Percentiles rank a stretch among this genome's conserved stretches.
phyloP scores from a whole-genome alignment of 2,329 filamentous ascomycete genomes.

The Periconia sp. region DNA sequence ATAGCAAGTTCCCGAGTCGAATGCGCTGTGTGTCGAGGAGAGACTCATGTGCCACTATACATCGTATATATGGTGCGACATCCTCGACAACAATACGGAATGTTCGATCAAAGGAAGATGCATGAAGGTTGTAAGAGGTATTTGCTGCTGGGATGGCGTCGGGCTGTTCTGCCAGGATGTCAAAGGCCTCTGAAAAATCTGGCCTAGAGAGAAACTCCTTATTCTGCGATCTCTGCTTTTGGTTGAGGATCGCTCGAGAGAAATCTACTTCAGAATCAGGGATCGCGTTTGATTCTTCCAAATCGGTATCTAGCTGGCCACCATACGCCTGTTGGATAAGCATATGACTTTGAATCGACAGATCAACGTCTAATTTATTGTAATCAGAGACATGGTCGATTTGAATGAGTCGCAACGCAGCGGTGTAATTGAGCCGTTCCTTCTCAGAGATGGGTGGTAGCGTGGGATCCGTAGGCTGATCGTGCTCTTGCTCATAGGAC shows the following conservation, averaged over 20 bases:
- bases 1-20: conserved; percentile 63
- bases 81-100: conserved; percentile 69
- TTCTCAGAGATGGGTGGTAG: conserved; percentile 60
- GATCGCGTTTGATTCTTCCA: background rate
- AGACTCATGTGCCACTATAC: conserved; percentile 77
- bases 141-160: conserved; percentile 30
- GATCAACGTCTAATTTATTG: conserved; percentile 38
- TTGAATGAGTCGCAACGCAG: conserved; percentile 57
- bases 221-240: conserved; percentile 18
- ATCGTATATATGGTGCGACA: conserved; percentile 85
- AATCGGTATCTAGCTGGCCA: background rate
- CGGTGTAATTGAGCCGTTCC: conserved; percentile 56
- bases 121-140: conserved; percentile 54
- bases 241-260: conserved; percentile 32
- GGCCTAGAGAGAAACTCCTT: conserved; percentile 31
- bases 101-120: conserved; percentile 77
- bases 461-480: conserved; percentile 64
- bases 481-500: conserved; percentile 21
- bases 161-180: conserved; percentile 49
- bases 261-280: conserved; percentile 18
- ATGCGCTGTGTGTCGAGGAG: conserved; percentile 68
- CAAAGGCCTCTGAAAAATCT: conserved; percentile 53
- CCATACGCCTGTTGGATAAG: conserved; percentile 18
- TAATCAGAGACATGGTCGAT: conserved; percentile 52
- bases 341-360: conserved; percentile 31